Evolutionary conservation across 2,329 filamentous ascomycete species (phyloP), one percentile per base, ranked within the genome.

Genomic region (Epichloe baconii): DNA sequence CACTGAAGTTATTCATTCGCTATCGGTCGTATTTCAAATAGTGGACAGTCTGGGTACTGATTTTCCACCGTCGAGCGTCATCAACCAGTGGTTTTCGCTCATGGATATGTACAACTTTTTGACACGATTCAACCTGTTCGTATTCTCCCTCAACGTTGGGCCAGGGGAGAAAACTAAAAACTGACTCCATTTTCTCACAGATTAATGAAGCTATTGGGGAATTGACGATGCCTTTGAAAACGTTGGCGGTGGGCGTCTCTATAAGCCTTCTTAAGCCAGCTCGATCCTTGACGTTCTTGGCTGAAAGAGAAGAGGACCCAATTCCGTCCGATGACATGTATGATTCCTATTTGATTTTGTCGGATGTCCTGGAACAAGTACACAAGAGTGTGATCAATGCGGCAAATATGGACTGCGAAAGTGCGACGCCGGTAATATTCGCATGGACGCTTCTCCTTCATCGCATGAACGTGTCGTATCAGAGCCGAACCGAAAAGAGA

Each of bases 401-500:
- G 7, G 76, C 80, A 12, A 73, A 73, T 31, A 62, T 68, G 19
- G 76, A 76, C 15, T 72, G 79, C n/a, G 71, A 74, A 38, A 79
- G 79, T 37, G 85, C 86, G 19, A 81, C 79, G 51, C 87, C 88
- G 1, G 80, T 86, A 17, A 77, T 88, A 19, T 86, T 94, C 57
- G 80, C 86, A 3, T 97, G 90, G 90, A 81, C 83, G 4, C 72
- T 91, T 46, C 78, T 95, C 26, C 72, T 90, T 10, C 79, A 85
- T 59, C 75, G 78, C 26, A 80, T 93, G 69, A 79, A 80, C 57
- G 69, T 79, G 42, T 78, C 78, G 12, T 84, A 82, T 56, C 74
- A 79, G 52, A 73, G 73, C 48, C 73, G 83, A 44, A 79, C 78
- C 40, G 82, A 85, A 61, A 74, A 76, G 52, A 69, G 78, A 46